Percentiles rank a stretch among this genome's conserved stretches.
Evolutionary conservation across 2,329 filamentous ascomycete species (phyloP).

Genomic region (Phoma sp.): DNA sequence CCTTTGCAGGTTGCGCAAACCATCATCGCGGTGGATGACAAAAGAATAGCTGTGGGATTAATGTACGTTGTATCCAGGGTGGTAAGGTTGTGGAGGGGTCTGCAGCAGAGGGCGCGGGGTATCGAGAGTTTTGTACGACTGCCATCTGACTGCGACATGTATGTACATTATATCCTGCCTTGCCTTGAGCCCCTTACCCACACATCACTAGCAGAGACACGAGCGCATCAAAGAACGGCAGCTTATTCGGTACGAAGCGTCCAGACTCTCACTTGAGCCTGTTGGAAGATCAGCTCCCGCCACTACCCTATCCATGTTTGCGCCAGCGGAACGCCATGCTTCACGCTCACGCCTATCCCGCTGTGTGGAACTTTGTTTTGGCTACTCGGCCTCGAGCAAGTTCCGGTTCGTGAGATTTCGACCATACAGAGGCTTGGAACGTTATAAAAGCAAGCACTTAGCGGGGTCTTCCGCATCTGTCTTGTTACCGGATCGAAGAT

Average conservation of each 20-base stretch:
- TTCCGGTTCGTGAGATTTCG: neutral
- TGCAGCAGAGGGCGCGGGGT: constrained; percentile 14
- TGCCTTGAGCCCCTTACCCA: constrained; percentile 14
- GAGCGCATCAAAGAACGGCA: constrained; percentile 10
- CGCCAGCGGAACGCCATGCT: constrained; percentile 10
- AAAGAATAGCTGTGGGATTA: neutral
- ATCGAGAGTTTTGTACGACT: constrained; percentile 13
- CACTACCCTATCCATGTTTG: constrained; percentile 2
- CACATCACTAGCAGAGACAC: constrained; percentile 12
- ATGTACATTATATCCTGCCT: constrained; percentile 5
- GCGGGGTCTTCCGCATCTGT: neutral
- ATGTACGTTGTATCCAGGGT: neutral
- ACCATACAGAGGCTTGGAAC: constrained; percentile 4
- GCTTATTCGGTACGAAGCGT: constrained; percentile 7
- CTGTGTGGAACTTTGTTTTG: constrained; percentile 4
- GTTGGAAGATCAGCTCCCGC: constrained; percentile 14
- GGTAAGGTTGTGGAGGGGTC: constrained; percentile 3
- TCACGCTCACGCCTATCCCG: constrained; percentile 4
- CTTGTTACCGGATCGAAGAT: neutral
- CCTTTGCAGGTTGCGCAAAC: constrained; percentile 42
- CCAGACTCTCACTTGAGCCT: constrained; percentile 17
- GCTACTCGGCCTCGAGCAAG: constrained; percentile 3
- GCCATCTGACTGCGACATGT: constrained; percentile 13
- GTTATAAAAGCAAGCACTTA: constrained; percentile 4
- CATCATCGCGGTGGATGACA: constrained; percentile 11